A percentile compares a stretch with the other conserved stretches of the same genome.
These are phyloP conservation scores for Cyclotella kingstonii DNA, from an alignment of 108 stramenopile species.

Conservation along the genomic window DNA sequence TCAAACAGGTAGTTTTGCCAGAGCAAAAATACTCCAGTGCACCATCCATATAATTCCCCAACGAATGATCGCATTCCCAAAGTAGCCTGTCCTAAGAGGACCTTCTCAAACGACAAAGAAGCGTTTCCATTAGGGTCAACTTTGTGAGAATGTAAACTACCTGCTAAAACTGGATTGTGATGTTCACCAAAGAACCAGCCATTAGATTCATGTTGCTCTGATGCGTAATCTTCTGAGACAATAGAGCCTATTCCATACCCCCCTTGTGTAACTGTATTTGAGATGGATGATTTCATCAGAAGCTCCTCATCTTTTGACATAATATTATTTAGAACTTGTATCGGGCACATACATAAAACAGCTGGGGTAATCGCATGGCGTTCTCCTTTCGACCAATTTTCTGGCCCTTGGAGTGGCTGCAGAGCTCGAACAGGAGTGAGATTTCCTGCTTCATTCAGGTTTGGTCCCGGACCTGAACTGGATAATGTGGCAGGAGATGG, in stretches of 20 bases:
- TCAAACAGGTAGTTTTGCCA: slow-evolving; percentile 82
- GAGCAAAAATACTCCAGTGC: slow-evolving; percentile 55
- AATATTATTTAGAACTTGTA: slow-evolving; percentile 46
- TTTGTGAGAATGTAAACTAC: slow-evolving; percentile 11
- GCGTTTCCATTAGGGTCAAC: slow-evolving; percentile 5
- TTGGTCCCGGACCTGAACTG: slow-evolving; percentile 4
- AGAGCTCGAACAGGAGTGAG: slow-evolving; percentile 46
- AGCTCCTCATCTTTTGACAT: slow-evolving; percentile 37
- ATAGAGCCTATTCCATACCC: slow-evolving; percentile 42
- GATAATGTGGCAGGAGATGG: slow-evolving; percentile 29
- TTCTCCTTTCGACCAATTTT: slow-evolving; percentile 61
- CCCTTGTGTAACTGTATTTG: slow-evolving; percentile 6
- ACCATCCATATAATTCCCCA: slow-evolving; percentile 58
- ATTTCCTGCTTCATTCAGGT: slow-evolving; percentile 13
- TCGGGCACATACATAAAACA: slow-evolving; percentile 62
- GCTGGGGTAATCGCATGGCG: slow-evolving; percentile 77
- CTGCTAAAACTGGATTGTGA: slow-evolving; percentile 16
- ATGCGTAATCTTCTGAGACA: slow-evolving; percentile 21
- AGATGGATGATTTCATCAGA: slow-evolving; percentile 4
- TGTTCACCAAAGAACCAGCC: slow-evolving; percentile 48
- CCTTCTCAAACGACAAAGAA: slow-evolving; percentile 44
- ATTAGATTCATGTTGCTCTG: slow-evolving; percentile 8
- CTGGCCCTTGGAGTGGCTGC: slow-evolving; percentile 62
- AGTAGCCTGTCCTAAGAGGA: slow-evolving; percentile 63
- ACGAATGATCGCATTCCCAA: slow-evolving; percentile 44